Evolutionary conservation across 495 filamentous ascomycete genomes (phyloP), one percentile per base, ranked within the genome.

Genomic region (Trichoderma erinaceum): DNA sequence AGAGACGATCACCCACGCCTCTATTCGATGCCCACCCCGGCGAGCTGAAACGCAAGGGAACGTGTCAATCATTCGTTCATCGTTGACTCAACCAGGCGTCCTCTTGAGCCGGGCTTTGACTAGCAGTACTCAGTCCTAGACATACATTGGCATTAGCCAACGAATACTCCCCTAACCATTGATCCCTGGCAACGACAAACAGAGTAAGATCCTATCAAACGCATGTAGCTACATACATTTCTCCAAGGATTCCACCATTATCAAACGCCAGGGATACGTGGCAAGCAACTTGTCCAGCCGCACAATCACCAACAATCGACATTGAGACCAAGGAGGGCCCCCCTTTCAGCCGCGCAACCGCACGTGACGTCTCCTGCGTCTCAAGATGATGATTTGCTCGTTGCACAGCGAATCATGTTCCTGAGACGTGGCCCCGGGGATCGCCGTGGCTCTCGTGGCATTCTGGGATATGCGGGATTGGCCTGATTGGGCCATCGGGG

Each of bases 31-130:
- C 18, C 18, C 18, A 52, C 48, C 48, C 48, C 6, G n/a, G 48
- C 48, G 10, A 52, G 48, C 48, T 52, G 48, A 52, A 23, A 52
- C n/a, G 48, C 48, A 52, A 52, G 48, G 48, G 48, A 52, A 52
- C 48, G 48, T 52, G 48, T 52, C 48, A 52, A 52, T 52, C 48
- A 23, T 52, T 23, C 21, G 48, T 52, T 23, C 43, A 46, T 46
- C 43, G 43, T 46, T 52, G 48, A 52, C 21, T 23, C 35, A 38
- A 38, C 15, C 44, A n/a, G n/a, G 44, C 44, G 44, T 48, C 44
- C 4, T 48, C 44, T n/a, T 48, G 15, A 48, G 44, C n/a, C n/a
- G 35, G 35, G 35, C 48, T 29, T 29, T 29, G 1, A 29, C 29
- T 29, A 29, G 29, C 29, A 29, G 29, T 29, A 29, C 1, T 4